Percentiles rank a stretch among this genome's conserved stretches.
Evolutionary conservation across 208 protist species (phyloP).

Genomic region (Acanthamoeba healyi): DNA sequence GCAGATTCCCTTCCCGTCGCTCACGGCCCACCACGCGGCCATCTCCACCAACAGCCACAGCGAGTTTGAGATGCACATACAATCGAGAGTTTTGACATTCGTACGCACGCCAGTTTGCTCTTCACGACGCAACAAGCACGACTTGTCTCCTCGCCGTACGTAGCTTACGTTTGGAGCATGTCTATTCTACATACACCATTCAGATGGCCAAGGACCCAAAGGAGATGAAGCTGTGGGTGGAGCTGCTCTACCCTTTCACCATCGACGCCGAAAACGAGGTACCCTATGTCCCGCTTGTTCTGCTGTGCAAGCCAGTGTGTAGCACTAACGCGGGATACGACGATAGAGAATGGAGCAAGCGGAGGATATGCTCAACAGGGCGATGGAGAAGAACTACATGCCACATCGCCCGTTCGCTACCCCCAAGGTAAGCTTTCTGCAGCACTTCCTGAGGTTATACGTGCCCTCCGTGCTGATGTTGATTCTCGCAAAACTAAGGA

Average conservation of each 20-base stretch:
- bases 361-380: conserved; percentile 24
- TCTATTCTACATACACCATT: no score
- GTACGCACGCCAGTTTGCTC: neutral
- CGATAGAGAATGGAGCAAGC: conserved; percentile 40
- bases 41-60: neutral
- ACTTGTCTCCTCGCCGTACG: no score
- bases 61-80: neutral
- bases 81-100: neutral
- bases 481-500: neutral
- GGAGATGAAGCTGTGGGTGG: conserved; percentile 60
- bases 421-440: neutral
- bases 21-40: neutral
- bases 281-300: neutral
- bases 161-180: no score
- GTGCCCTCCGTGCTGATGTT: no score
- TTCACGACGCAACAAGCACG: no score
- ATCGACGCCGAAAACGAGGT: conserved; percentile 70
- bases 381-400: neutral
- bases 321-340: no score
- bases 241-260: conserved; percentile 58
- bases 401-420: neutral
- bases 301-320: neutral
- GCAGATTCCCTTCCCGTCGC: conserved; percentile 23
- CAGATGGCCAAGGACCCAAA: conserved; percentile 30
- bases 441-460: no score